These are phyloP conservation scores for Coemansia sp. DNA, from an alignment of 192 early-diverging fungal species.

Conservation along the genomic window DNA sequence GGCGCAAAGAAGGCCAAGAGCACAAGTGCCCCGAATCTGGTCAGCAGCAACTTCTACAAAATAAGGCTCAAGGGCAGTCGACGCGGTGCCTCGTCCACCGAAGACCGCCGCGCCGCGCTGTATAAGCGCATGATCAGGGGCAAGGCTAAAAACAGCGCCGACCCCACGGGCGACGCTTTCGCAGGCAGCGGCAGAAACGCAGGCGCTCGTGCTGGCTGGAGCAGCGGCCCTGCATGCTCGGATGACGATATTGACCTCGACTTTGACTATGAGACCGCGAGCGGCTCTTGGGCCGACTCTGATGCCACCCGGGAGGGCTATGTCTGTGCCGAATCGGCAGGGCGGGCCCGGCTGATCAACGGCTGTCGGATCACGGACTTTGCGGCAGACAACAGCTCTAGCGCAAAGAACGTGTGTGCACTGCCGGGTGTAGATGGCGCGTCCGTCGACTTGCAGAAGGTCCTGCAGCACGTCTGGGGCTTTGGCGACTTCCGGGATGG, in stretches of 20 bases:
- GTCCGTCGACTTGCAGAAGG: conserved; percentile 47
- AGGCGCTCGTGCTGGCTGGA: not conserved
- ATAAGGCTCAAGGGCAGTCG: conserved; percentile 23
- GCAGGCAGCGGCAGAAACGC: not conserved
- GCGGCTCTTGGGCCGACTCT: no score
- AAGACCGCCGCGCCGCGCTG: conserved; percentile 39
- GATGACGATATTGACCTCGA: not conserved
- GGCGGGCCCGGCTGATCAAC: not conserved
- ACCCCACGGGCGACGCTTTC: not conserved
- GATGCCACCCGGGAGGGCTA: not conserved
- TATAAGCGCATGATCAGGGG: conserved; percentile 44
- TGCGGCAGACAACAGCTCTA: conserved; percentile 1
- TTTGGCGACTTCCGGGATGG: conserved; percentile 40
- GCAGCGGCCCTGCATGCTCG: not conserved
- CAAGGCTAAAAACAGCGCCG: not conserved
- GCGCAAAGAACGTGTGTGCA: not conserved
- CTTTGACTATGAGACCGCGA: not conserved
- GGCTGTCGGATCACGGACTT: conserved; percentile 2
- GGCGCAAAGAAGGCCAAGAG: conserved; percentile 4
- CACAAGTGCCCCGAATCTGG: conserved; percentile 14
- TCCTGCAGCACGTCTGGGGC: conserved; percentile 50
- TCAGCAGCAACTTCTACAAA: conserved; percentile 51
- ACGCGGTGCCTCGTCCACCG: conserved; percentile 26
- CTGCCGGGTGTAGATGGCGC: not conserved
- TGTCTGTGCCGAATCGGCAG: not conserved